These are phyloP conservation scores for Leccinellum luteum DNA, from an alignment of 768 basidiomycete genomes.

Conservation along the genomic window DNA sequence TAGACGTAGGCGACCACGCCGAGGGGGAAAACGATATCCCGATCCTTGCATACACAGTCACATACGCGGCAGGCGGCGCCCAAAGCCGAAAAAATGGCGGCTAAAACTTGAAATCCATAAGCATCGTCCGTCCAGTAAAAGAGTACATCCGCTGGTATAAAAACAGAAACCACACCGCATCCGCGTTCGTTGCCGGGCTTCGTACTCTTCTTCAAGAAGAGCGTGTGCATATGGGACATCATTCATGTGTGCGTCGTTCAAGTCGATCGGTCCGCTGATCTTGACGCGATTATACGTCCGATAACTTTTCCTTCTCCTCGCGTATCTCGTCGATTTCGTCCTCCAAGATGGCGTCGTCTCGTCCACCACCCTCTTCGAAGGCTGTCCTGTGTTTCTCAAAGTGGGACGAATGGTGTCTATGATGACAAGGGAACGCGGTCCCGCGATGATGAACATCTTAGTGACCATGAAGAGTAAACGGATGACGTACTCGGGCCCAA, in stretches of 20 bases:
- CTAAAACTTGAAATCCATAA: neutral
- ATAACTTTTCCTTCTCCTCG: constrained; percentile 21
- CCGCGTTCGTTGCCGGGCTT: neutral
- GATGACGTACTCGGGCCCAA: constrained; percentile 70
- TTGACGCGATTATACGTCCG: constrained; percentile 8
- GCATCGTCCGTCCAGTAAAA: neutral
- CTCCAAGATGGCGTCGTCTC: constrained; percentile 44
- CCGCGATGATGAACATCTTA: neutral
- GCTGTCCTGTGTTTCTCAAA: constrained; percentile 84
- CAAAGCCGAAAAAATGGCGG: neutral
- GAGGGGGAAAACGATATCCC: no score
- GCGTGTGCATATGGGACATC: neutral
- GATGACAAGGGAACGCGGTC: neutral
- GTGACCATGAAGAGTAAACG: neutral
- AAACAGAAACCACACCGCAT: neutral
- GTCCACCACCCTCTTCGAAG: constrained; percentile 72
- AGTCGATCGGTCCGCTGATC: neutral
- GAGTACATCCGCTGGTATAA: neutral
- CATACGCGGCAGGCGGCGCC: neutral
- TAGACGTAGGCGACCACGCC: neutral
- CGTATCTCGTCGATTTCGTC: constrained; percentile 7
- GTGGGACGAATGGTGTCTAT: constrained; percentile 67
- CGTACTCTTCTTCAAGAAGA: neutral
- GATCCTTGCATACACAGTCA: neutral
- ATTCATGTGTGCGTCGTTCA: neutral